phyloP scores from a whole-genome alignment of 805 yeast genomes.

The Yamadazyma insecticola region DNA sequence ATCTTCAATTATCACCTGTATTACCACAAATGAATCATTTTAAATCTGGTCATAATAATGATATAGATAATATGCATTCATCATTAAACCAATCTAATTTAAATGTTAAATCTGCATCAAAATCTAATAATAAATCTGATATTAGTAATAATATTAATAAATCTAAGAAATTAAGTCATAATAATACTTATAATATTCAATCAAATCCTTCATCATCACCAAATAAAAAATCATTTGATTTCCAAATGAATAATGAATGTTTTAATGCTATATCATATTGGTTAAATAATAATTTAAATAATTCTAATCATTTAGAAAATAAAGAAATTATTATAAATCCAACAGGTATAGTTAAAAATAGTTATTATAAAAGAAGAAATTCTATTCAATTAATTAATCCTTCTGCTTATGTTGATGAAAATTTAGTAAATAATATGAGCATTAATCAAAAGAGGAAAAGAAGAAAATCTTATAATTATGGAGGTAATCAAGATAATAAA shows the following conservation, averaged over 20 bases:
- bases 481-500: neutral
- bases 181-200: constrained; percentile 1
- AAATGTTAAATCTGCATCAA: constrained; percentile 1
- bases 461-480: constrained; percentile 16
- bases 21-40: constrained; percentile 4
- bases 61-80: constrained; percentile 1
- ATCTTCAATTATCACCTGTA: neutral
- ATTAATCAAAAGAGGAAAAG: constrained; percentile 14
- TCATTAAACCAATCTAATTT: constrained; percentile 1
- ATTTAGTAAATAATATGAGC: too few relatives aligned
- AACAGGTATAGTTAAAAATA: constrained; percentile 24
- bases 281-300: constrained; percentile 21
- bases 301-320: constrained; percentile 11
- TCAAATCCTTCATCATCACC: too few relatives aligned
- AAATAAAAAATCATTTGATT: constrained; percentile 13
- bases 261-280: constrained; percentile 35
- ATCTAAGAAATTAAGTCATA: neutral
- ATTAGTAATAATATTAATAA: neutral
- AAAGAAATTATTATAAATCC: constrained; percentile 22
- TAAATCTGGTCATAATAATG: constrained; percentile 2
- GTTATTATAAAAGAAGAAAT: constrained; percentile 16
- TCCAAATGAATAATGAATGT: constrained; percentile 37
- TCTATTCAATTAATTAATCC: constrained; percentile 14
- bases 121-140: neutral
- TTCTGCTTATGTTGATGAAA: neutral